These are phyloP conservation scores for Leccinellum luteum DNA, from an alignment of 768 basidiomycete genomes.

Conservation along the genomic window DNA sequence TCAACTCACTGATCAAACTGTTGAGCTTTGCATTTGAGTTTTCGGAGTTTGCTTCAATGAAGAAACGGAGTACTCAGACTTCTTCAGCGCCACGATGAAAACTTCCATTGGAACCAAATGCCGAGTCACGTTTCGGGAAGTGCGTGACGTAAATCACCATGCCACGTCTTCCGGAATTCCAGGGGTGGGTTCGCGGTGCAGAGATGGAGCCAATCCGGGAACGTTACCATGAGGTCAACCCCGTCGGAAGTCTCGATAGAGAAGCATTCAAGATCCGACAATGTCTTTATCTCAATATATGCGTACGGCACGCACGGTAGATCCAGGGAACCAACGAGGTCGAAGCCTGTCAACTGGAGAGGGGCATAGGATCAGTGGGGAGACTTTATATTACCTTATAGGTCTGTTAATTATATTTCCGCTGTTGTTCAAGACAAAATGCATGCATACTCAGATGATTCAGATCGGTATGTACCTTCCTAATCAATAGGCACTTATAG, in stretches of 20 bases:
- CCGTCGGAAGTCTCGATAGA: background rate
- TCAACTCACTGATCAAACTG: background rate
- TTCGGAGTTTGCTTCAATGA: background rate
- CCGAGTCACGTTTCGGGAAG: background rate
- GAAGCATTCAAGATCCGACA: background rate
- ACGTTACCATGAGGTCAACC: background rate
- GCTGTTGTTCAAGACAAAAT: background rate
- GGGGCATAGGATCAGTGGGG: background rate
- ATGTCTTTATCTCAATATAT: background rate
- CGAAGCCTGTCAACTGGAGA: background rate
- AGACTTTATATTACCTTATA: background rate
- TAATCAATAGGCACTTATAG: background rate
- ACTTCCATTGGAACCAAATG: conserved; percentile 14
- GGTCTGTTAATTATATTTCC: background rate
- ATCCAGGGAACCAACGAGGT: background rate
- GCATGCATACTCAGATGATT: background rate
- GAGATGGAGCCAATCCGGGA: background rate
- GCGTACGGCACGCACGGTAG: background rate
- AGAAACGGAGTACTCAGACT: background rate
- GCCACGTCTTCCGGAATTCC: background rate
- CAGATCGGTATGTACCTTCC: background rate
- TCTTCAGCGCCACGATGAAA: background rate
- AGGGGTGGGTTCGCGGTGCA: background rate
- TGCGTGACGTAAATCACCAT: conserved; percentile 5
- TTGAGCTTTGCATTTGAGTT: background rate